A percentile compares a stretch with the other conserved stretches of the same genome.
phyloP scores from a whole-genome alignment of 805 yeast species.

The Komagataella phaffii region DNA sequence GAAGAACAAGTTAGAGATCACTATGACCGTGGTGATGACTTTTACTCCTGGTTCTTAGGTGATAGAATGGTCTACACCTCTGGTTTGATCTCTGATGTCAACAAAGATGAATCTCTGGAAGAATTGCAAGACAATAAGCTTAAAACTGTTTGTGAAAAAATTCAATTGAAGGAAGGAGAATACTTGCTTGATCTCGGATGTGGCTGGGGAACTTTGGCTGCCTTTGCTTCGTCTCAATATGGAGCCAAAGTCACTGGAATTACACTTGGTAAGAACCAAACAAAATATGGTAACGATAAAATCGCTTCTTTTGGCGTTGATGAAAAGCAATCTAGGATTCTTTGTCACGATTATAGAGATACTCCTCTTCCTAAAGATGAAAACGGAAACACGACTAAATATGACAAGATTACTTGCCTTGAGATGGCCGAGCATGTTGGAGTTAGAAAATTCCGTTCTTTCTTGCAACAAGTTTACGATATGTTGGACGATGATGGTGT shows the following conservation, averaged over 20 bases:
- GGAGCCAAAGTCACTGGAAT: constrained; percentile 85
- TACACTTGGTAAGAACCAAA: constrained; percentile 83
- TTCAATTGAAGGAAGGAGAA: constrained; percentile 61
- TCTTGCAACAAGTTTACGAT: constrained; percentile 69
- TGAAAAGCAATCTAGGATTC: constrained; percentile 56
- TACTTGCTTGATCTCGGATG: constrained; percentile 77
- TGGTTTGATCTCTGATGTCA: constrained; percentile 66
- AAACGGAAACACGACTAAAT: constrained; percentile 30
- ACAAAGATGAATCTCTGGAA: constrained; percentile 60
- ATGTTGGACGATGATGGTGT: constrained; percentile 88
- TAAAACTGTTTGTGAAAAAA: constrained; percentile 78
- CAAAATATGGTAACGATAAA: constrained; percentile 73
- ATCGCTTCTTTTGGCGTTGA: constrained; percentile 57
- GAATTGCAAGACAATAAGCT: constrained; percentile 82
- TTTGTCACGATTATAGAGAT: constrained; percentile 84
- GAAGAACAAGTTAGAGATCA: constrained; percentile 95
- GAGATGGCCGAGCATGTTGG: constrained; percentile 98
- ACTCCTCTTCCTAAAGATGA: constrained; percentile 43
- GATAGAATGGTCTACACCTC: constrained; percentile 92
- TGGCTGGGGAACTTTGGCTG: constrained; percentile 93
- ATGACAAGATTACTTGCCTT: constrained; percentile 79
- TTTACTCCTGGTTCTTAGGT: constrained; percentile 87
- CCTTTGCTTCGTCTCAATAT: constrained; percentile 68
- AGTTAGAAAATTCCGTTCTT: constrained; percentile 64
- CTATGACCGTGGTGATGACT: constrained; percentile 93